phyloP scores from a whole-genome alignment of 1,139 yeast species.

The Suhomyces kunorum region DNA sequence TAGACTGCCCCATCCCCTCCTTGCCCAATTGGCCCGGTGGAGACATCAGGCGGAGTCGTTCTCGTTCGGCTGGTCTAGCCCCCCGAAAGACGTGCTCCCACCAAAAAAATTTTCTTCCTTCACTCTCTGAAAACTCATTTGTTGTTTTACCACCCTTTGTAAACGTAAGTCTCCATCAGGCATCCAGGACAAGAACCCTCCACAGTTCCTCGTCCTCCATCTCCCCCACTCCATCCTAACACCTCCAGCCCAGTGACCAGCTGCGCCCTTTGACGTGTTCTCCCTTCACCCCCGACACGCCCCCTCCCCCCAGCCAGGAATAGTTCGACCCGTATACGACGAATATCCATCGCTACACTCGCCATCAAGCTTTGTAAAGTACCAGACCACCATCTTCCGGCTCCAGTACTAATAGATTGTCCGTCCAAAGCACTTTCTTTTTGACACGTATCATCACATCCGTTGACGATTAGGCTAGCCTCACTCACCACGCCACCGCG shows the following conservation, averaged over 20 bases:
- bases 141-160: constrained; percentile 14
- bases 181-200: constrained; percentile 9
- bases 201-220: constrained; percentile 5
- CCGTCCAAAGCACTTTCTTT: neutral
- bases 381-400: neutral
- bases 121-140: constrained; percentile 12
- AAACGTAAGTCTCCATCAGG: constrained; percentile 9
- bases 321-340: constrained; percentile 7
- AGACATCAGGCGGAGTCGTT: constrained; percentile 1
- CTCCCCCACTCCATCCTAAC: constrained; percentile 1
- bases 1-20: constrained; percentile 2
- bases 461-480: constrained; percentile 6
- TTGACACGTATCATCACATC: constrained; percentile 4
- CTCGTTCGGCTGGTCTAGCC: constrained; percentile 11
- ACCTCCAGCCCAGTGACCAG: constrained; percentile 1
- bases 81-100: constrained; percentile 12
- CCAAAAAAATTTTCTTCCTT: constrained; percentile 14
- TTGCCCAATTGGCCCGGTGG: neutral
- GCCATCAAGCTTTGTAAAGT: neutral
- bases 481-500: neutral
- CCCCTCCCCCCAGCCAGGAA: constrained; percentile 11
- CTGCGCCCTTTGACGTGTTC: constrained; percentile 1
- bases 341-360: constrained; percentile 2
- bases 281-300: constrained; percentile 7
- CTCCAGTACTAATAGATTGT: constrained; percentile 4